These are phyloP conservation scores for Musa schizocarpa DNA, from an alignment of 176 grass and related monocot species.

Conservation along the genomic window DNA sequence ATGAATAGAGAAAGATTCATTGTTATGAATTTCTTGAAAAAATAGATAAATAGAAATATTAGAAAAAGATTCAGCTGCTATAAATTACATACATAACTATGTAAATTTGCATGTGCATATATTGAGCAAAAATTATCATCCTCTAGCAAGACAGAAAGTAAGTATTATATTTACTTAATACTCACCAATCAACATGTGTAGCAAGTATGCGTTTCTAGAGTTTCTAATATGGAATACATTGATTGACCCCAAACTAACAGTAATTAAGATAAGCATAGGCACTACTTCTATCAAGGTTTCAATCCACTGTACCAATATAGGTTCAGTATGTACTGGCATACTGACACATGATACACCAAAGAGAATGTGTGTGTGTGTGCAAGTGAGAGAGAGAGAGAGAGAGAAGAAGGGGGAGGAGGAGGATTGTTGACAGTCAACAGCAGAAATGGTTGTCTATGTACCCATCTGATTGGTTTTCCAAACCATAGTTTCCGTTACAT, in stretches of 20 bases:
- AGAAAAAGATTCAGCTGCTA: background rate
- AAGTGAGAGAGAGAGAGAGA: too few relatives aligned
- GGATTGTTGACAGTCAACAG: too few relatives aligned
- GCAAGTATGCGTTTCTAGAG: background rate
- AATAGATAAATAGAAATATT: background rate
- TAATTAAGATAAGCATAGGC: too few relatives aligned
- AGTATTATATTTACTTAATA: too few relatives aligned
- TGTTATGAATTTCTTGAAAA: constrained; percentile 25
- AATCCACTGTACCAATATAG: too few relatives aligned
- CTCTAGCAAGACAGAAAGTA: background rate
- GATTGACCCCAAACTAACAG: background rate
- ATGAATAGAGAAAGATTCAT: constrained; percentile 6
- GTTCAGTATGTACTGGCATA: too few relatives aligned
- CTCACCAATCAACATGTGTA: background rate
- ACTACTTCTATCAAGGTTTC: too few relatives aligned
- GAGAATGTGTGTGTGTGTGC: too few relatives aligned
- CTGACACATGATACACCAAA: too few relatives aligned
- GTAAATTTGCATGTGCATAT: background rate
- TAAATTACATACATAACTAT: background rate
- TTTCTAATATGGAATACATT: background rate
- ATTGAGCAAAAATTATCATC: background rate
- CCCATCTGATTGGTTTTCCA: too few relatives aligned
- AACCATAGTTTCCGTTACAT: background rate
- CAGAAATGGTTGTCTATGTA: too few relatives aligned
- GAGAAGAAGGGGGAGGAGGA: too few relatives aligned